Evolutionary conservation across 1,284 basidiomycete genomes (phyloP).

Genomic region (Leccinum olivaceoglutinosum): DNA sequence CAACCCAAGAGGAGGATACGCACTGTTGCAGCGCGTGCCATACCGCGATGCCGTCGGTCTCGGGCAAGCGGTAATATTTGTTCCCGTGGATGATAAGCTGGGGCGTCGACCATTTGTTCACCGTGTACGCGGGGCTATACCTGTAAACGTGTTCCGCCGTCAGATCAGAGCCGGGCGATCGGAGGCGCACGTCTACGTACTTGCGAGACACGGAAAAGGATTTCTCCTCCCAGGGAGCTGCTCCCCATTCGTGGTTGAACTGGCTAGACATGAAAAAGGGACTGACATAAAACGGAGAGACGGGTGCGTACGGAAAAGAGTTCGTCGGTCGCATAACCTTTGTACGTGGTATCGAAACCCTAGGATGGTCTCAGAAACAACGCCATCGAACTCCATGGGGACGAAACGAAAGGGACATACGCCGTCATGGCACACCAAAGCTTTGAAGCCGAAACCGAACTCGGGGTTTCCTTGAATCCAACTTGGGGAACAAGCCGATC

Average conservation of each 20-base stretch:
- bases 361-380: conserved; percentile 21
- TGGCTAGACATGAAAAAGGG: conserved; percentile 22
- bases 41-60: conserved; percentile 76
- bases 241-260: conserved; percentile 84
- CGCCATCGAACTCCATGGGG: neutral
- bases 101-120: conserved; percentile 82
- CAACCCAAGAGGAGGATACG: conserved; percentile 25
- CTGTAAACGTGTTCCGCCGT: conserved; percentile 26
- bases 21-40: conserved; percentile 81
- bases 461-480: conserved; percentile 94
- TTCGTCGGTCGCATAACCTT: conserved; percentile 80
- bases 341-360: conserved; percentile 70
- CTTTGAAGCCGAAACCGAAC: conserved; percentile 81
- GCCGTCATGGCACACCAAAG: conserved; percentile 85
- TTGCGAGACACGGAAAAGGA: conserved; percentile 51
- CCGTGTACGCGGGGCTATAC: conserved; percentile 73
- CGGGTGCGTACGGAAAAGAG: conserved; percentile 69
- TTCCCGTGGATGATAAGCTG: conserved; percentile 82
- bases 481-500: conserved; percentile 37
- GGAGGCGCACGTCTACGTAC: conserved; percentile 29
- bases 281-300: neutral
- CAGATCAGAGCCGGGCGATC: neutral
- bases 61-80: conserved; percentile 81
- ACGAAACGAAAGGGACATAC: conserved; percentile 34
- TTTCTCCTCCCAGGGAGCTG: conserved; percentile 70